Evolutionary conservation across 108 stramenopile genomes (phyloP), one percentile per base, ranked within the genome.

Genomic region (Cylindrotheca fusiformis): DNA sequence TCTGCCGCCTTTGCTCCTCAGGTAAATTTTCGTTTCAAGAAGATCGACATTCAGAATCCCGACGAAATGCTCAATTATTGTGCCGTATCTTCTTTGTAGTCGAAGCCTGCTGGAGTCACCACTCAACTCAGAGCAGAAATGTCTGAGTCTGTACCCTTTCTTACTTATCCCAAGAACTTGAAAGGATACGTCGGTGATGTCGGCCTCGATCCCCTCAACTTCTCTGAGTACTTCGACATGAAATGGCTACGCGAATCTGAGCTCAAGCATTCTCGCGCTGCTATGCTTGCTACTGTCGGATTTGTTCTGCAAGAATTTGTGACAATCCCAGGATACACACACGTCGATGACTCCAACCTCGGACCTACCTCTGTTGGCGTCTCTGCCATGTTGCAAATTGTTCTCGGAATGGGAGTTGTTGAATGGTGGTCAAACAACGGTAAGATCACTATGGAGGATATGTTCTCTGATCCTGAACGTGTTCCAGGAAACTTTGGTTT

Each of bases 171-270:
- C 48, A 47, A 76, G 55, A 84, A 83, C 55, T 63, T 76, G 22
- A 84, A 78, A 57, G 90, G 90, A 46, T 81, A 68, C 63, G 85
- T 95, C 32, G 94, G 94, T 36, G 83, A 87, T 72, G 87, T 87
- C 14, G 95, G 93, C 26, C 93, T 94, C 74, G 97, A 98, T 72
- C 97, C 97, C 48, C 79, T 98, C 41, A 77, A 78, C 54, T 88
- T 97, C 68, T 88, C 95, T 22, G 88, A 89, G 32, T 71, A 84
- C 74, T 81, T 93, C 30, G 97, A 98, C 77, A 88, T 96, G 53
- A 97, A 98, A 79, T 98, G 96, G 96, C 67, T 98, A 62, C 91
- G 93, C 27, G 97, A 98, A 60, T 83, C 96, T 45, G 97, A 98
- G 68, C 81, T 98, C 80, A 98, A 98, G 83, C 97, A 98, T 90